Conservation (phyloP, 1,139 yeast genomes). For the Taiozyma sp. region DNA sequence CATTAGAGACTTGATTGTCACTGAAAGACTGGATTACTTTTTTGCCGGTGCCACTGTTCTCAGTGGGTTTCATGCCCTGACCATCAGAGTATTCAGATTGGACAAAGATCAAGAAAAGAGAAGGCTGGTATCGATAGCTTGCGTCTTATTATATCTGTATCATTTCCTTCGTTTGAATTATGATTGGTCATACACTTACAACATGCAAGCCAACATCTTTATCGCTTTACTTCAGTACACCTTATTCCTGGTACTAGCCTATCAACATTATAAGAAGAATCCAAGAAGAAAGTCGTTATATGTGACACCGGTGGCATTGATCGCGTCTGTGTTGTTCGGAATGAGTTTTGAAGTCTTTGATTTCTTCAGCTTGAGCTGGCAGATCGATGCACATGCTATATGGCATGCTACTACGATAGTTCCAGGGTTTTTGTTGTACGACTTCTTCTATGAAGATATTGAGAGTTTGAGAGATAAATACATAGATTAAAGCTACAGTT, state of each 20-base stretch:
- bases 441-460: slow-evolving; percentile 30
- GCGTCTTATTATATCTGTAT: slow-evolving; percentile 44
- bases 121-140: slow-evolving; percentile 33
- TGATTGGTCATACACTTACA: slow-evolving; percentile 89
- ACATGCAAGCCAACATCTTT: slow-evolving; percentile 83
- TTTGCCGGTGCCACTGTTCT: slow-evolving; percentile 88
- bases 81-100: slow-evolving; percentile 50
- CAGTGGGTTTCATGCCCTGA: slow-evolving; percentile 67
- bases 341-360: slow-evolving; percentile 88
- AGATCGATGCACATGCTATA: slow-evolving; percentile 87
- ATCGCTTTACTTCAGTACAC: slow-evolving; percentile 74
- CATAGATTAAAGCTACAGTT: slow-evolving; percentile 5
- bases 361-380: slow-evolving; percentile 65
- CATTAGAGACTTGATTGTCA: slow-evolving; percentile 67
- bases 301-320: slow-evolving; percentile 43
- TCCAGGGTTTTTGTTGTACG: slow-evolving; percentile 40
- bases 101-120: slow-evolving; percentile 36
- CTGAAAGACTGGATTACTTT: slow-evolving; percentile 87
- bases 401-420: slow-evolving; percentile 84
- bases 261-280: slow-evolving; percentile 24
- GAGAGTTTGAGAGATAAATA: slow-evolving; percentile 13
- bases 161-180: slow-evolving; percentile 65
- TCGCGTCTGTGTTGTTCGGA: slow-evolving; percentile 52
- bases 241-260: slow-evolving; percentile 27
- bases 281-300: slow-evolving; percentile 27